Conservation (phyloP, 495 filamentous ascomycete species). For the Aspergillus homomorphus region DNA sequence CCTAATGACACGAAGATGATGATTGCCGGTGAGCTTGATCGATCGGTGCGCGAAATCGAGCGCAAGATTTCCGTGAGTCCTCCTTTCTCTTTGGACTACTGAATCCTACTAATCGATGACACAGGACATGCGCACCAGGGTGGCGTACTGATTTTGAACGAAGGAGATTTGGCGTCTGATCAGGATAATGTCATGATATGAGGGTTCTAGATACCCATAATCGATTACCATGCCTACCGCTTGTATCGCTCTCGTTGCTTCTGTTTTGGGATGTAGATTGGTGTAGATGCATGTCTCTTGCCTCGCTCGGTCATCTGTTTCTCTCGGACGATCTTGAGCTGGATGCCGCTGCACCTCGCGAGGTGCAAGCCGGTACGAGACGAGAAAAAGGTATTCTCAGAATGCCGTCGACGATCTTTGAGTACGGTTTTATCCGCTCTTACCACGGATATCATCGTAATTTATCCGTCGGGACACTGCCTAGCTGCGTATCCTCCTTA, state of each 20-base stretch:
- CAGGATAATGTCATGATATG: slow-evolving; percentile 19
- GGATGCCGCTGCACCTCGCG: slow-evolving; percentile 39
- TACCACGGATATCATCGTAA: slow-evolving; percentile 48
- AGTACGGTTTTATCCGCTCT: slow-evolving; percentile 48
- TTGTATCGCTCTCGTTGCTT: neutral
- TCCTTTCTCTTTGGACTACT: neutral
- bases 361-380: slow-evolving; percentile 42
- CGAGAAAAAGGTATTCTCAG: slow-evolving; percentile 37
- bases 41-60: slow-evolving; percentile 87
- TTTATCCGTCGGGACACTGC: slow-evolving; percentile 49
- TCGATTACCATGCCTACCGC: slow-evolving; percentile 7
- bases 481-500: too few relatives aligned
- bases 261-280: neutral
- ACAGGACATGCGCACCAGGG: slow-evolving; percentile 83
- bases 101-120: slow-evolving; percentile 17
- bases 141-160: slow-evolving; percentile 62
- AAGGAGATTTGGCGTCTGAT: slow-evolving; percentile 25
- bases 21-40: slow-evolving; percentile 90
- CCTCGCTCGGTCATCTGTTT: slow-evolving; percentile 53
- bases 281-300: slow-evolving; percentile 41
- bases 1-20: slow-evolving; percentile 84
- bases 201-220: slow-evolving; percentile 31
- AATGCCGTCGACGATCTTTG: slow-evolving; percentile 48
- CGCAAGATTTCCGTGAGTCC: slow-evolving; percentile 82
- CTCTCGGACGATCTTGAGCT: slow-evolving; percentile 55